Conservation (phyloP, 495 filamentous ascomycete genomes). For the Talaromyces nanjingensis region DNA sequence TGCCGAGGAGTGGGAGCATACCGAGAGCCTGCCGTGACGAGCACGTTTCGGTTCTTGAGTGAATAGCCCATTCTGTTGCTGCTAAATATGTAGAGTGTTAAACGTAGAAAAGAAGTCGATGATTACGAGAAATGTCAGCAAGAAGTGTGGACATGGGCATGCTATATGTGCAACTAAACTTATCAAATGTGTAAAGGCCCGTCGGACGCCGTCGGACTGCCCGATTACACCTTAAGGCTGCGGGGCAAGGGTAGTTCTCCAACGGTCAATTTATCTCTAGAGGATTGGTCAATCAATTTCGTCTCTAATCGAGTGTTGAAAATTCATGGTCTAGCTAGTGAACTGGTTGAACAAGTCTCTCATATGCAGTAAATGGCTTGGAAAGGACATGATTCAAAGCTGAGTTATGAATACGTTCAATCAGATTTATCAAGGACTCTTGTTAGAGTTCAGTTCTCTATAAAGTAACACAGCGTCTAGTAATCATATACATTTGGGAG, state of each 20-base stretch:
- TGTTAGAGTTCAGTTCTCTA: not conserved
- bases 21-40: conserved; percentile 65
- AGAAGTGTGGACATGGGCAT: not conserved
- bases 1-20: conserved; percentile 20
- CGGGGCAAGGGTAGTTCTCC: not conserved
- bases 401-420: not conserved
- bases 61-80: conserved; percentile 49
- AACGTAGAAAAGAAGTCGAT: not conserved
- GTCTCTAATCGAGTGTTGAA: not conserved
- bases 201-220: not conserved
- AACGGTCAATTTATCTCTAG: not conserved
- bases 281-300: not conserved
- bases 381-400: not conserved
- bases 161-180: not conserved
- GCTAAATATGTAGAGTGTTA: not conserved
- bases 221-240: not conserved
- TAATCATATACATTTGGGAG: not conserved
- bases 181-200: not conserved
- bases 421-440: not conserved
- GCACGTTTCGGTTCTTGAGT: conserved; percentile 54
- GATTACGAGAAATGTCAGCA: not conserved
- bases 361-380: not conserved
- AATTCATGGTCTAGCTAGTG: not conserved
- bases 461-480: not conserved
- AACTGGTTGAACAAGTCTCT: not conserved